A percentile compares a stretch with the other conserved stretches of the same genome.
phyloP scores from a whole-genome alignment of 1,139 yeast species.

The Sugiyamaella castrensis region DNA sequence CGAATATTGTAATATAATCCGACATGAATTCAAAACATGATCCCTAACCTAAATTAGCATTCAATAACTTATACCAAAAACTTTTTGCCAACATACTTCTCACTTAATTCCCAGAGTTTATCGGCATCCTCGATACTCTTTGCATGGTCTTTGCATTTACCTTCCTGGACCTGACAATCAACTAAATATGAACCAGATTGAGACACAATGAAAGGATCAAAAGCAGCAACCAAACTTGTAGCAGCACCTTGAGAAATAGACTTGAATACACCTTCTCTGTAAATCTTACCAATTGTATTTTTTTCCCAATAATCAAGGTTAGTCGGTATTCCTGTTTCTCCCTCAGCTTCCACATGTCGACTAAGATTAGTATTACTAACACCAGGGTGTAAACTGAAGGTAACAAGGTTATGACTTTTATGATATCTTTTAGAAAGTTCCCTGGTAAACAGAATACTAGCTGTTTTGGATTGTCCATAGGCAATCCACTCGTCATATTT shows the following conservation, averaged over 20 bases:
- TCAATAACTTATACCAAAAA: conserved; percentile 2
- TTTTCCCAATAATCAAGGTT: conserved; percentile 13
- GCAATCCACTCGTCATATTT: conserved; percentile 16
- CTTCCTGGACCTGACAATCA: conserved; percentile 13
- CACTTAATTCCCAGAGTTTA: conserved; percentile 10
- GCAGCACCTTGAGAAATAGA: conserved; percentile 11
- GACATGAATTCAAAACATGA: too few species aligned
- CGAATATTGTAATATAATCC: too few species aligned
- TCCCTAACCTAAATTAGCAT: too few species aligned
- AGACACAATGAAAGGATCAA: conserved; percentile 9
- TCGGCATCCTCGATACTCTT: conserved; percentile 9
- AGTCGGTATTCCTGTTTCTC: not conserved
- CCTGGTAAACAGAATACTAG: conserved; percentile 22
- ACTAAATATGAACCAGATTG: conserved; percentile 5
- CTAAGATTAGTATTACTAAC: conserved; percentile 10
- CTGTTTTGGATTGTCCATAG: conserved; percentile 34
- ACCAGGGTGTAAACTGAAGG: conserved; percentile 20
- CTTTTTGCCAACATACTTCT: conserved; percentile 11
- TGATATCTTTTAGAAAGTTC: conserved; percentile 10
- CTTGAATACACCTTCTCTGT: conserved; percentile 1
- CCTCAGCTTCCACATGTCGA: conserved; percentile 3
- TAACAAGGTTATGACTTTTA: conserved; percentile 12
- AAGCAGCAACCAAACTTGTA: conserved; percentile 14
- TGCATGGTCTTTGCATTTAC: conserved; percentile 10
- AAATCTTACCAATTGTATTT: not conserved